Percentiles rank a stretch among this genome's conserved stretches.
phyloP scores from a whole-genome alignment of 306 rosid species.

The Cucumis cinereus region DNA sequence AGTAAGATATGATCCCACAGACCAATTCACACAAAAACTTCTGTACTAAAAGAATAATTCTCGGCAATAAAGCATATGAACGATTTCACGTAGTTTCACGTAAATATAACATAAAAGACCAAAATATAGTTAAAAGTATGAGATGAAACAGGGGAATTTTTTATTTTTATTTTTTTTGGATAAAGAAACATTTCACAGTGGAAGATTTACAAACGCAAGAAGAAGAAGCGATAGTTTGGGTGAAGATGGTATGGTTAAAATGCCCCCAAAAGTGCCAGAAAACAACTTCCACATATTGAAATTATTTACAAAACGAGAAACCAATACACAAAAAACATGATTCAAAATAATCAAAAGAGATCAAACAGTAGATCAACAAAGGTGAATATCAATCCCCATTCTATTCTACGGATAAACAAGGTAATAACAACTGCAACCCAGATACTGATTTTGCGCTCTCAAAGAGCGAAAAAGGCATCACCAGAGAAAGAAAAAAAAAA shows the following conservation, averaged over 20 bases:
- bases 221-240: background rate
- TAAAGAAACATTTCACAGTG: too few species aligned
- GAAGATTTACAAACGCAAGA: background rate
- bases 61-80: background rate
- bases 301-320: background rate
- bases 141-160: background rate
- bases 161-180: too few species aligned
- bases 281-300: background rate
- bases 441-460: background rate
- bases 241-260: background rate
- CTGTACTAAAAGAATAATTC: background rate
- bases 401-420: background rate
- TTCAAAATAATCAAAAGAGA: background rate
- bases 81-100: background rate
- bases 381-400: background rate
- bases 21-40: background rate
- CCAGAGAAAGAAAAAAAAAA: too few species aligned
- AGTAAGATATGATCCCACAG: background rate
- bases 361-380: background rate
- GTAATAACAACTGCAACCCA: background rate
- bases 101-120: background rate
- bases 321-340: background rate
- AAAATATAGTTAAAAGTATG: too few species aligned
- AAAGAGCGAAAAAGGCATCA: background rate
- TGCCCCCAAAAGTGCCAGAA: background rate